Conservation (phyloP, 179 eudicot species). For the Amaranthus tricolor region DNA sequence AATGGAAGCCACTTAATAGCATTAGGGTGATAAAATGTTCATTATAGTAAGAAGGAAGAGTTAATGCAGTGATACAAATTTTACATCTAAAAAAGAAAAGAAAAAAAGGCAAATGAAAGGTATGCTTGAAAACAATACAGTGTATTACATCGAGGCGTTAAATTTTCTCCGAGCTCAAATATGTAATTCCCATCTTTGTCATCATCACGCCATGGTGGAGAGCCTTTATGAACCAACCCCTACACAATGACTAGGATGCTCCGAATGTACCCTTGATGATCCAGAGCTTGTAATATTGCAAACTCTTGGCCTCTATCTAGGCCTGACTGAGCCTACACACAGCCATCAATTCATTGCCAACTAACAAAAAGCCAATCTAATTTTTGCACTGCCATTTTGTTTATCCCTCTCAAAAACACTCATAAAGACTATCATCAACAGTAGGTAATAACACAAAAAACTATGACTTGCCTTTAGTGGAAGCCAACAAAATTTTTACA, state of each 20-base stretch:
- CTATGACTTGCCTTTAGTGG: background rate
- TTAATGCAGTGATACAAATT: slow-evolving; percentile 4
- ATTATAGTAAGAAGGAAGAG: background rate
- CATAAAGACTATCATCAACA: slow-evolving; percentile 1
- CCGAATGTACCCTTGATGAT: slow-evolving; percentile 55
- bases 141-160: slow-evolving; percentile 70
- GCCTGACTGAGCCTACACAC: slow-evolving; percentile 82
- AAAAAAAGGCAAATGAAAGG: background rate
- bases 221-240: slow-evolving; percentile 69
- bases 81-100: background rate
- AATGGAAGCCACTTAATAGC: too few species aligned
- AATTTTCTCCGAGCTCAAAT: slow-evolving; percentile 79
- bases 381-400: slow-evolving; percentile 26
- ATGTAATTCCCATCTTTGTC: slow-evolving; percentile 86
- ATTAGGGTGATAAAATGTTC: too few species aligned
- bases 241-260: slow-evolving; percentile 58
- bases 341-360: slow-evolving; percentile 53
- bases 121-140: slow-evolving; percentile 27
- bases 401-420: slow-evolving; percentile 25
- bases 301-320: slow-evolving; percentile 65
- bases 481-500: background rate
- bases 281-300: slow-evolving; percentile 67
- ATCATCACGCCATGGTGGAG: slow-evolving; percentile 83
- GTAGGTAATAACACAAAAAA: background rate
- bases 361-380: too few species aligned